These are phyloP conservation scores for Pseudozyma sp. DNA, from an alignment of 1,284 basidiomycete species.

Conservation along the genomic window DNA sequence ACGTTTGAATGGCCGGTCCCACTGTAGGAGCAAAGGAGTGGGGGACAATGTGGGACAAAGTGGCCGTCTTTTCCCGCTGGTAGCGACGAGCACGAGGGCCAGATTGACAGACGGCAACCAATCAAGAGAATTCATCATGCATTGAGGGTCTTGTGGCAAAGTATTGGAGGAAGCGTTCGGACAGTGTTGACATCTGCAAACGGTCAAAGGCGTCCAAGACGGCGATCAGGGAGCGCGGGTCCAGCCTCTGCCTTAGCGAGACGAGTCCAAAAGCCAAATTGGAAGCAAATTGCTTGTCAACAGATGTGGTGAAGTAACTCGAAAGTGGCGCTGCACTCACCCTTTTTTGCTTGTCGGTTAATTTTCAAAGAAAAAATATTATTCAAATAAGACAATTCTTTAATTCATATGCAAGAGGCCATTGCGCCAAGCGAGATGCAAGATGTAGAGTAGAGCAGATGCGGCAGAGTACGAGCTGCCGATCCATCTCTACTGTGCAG, in stretches of 20 bases:
- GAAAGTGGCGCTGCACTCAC: too few relatives aligned
- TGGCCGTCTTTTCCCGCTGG: too few relatives aligned
- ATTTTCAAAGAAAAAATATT: too few relatives aligned
- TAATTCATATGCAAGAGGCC: too few relatives aligned
- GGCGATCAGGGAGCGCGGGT: slow-evolving; percentile 2
- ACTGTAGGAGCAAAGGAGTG: too few relatives aligned
- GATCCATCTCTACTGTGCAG: not conserved
- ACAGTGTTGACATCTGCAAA: not conserved
- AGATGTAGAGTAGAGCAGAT: not conserved
- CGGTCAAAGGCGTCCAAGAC: not conserved
- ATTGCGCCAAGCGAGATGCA: not conserved
- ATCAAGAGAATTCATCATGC: too few relatives aligned
- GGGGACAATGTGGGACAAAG: too few relatives aligned
- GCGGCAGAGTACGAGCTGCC: not conserved
- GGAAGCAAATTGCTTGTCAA: not conserved
- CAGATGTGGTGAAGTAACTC: too few relatives aligned
- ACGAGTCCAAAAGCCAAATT: not conserved
- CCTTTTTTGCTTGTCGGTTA: too few relatives aligned
- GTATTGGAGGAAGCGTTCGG: not conserved
- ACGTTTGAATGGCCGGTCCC: too few relatives aligned
- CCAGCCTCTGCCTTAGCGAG: not conserved
- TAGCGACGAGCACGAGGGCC: not conserved
- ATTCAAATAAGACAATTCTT: not conserved
- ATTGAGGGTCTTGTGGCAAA: too few relatives aligned
- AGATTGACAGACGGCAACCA: not conserved